These are phyloP conservation scores for Trichothecium sympodiale DNA, from an alignment of 2,329 filamentous ascomycete species.

Conservation along the genomic window DNA sequence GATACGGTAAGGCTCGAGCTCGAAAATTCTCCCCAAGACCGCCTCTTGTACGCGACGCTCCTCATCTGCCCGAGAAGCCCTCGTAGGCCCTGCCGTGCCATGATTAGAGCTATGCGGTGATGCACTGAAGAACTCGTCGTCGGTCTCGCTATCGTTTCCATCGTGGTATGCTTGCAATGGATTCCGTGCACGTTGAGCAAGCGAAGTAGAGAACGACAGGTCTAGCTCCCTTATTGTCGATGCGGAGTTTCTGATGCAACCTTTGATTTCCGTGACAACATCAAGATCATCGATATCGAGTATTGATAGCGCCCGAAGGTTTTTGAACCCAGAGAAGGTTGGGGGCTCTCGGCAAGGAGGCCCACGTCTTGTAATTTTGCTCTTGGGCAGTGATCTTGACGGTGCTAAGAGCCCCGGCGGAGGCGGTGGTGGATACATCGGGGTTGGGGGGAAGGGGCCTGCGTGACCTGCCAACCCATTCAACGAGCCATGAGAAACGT, in stretches of 20 bases:
- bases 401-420: constrained; percentile 17
- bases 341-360: constrained; percentile 27
- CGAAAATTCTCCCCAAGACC: constrained; percentile 41
- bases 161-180: constrained; percentile 25
- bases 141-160: constrained; percentile 25
- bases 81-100: constrained; percentile 30
- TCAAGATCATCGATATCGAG: constrained; percentile 51
- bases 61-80: constrained; percentile 36
- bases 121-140: constrained; percentile 42
- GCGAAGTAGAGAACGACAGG: constrained; percentile 44
- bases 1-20: constrained; percentile 25
- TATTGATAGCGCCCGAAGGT: constrained; percentile 39
- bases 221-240: constrained; percentile 42
- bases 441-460: background rate
- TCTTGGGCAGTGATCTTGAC: constrained; percentile 24
- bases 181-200: constrained; percentile 31
- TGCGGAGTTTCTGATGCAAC: constrained; percentile 43
- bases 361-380: constrained; percentile 20
- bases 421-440: constrained; percentile 8
- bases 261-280: constrained; percentile 41
- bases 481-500: constrained; percentile 10
- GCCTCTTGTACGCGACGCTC: constrained; percentile 44
- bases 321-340: constrained; percentile 46
- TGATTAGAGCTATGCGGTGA: constrained; percentile 20
- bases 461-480: constrained; percentile 6